Evolutionary conservation across 164 flowering plant species (phyloP), one percentile per base, ranked within the genome.

Genomic region (Vitis labrusca): DNA sequence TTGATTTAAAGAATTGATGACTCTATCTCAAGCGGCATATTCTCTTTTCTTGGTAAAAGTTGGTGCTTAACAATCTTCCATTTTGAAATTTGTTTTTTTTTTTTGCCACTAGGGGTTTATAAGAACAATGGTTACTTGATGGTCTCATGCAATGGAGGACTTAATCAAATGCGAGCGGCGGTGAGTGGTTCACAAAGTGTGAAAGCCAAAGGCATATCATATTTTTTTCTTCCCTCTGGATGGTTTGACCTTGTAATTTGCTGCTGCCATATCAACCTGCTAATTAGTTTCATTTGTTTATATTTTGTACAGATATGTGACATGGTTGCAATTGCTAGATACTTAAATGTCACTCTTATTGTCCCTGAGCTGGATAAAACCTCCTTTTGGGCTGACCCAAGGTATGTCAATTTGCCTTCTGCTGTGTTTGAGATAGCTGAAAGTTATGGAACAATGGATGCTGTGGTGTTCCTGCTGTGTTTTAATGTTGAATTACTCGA

Each of bases 101-200:
- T 23, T 17, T 72, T 50, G 37, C 32, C 15, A 68, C 3, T 62
- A 92, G 98, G 98, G 84, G 85, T 89, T 65, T 93, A 93, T 70
- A 90, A 85, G 82, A 93, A 93, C 85, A 93, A 93, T 69, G 98
- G 98, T 53, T 93, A 93, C 77, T 68, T 93, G 73, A 88, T 93
- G 97, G 91, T 93, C 73, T 93, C 98, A 1, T 88, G 94, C 84
- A 92, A 92, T 77, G 97, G 97, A 53, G 97, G 98, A 49, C 93
- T 92, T 73, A 92, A 92, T 80, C 97, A 93, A 82, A 93, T 93
- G 98, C 85, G 97, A 69, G 81, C 97, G 64, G 98, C 97, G 75
- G 96, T 92, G 74, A 86, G 89, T 82, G 63, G 13, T 52, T 54
- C 37, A 12, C 48, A 29, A 59, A 29, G 50, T 49, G 6, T 68